phyloP scores from a whole-genome alignment of 75 land plant species.

The Pseudotsuga menziesii region DNA sequence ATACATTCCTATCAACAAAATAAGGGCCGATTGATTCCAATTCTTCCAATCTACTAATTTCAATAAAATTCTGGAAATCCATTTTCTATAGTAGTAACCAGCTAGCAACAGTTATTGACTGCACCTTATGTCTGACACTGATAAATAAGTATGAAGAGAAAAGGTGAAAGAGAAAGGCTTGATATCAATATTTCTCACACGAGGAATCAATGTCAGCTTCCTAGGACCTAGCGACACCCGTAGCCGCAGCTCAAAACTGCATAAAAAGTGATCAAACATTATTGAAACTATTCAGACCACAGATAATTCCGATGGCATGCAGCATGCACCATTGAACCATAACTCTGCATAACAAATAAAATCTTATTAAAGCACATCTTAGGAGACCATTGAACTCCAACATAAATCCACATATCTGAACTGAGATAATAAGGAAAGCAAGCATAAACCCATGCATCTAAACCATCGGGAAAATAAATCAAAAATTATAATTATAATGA shows the following conservation, averaged over 20 bases:
- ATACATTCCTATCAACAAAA: not conserved
- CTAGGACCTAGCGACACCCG: conserved; percentile 28
- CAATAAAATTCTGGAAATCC: not conserved
- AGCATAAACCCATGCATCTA: not conserved
- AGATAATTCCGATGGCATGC: not conserved
- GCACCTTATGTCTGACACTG: conserved; percentile 43
- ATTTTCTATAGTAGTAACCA: not conserved
- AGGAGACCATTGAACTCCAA: not conserved
- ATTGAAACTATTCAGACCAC: not conserved
- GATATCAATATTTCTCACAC: conserved; percentile 31
- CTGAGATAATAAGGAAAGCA: not conserved
- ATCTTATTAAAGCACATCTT: not conserved
- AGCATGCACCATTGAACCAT: not conserved
- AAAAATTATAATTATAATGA: conserved; percentile 1
- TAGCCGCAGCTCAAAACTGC: conserved; percentile 42
- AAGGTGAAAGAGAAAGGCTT: conserved; percentile 37
- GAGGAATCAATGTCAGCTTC: conserved; percentile 25
- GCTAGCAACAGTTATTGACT: not conserved
- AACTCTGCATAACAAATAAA: conserved; percentile 4
- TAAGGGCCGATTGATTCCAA: not conserved
- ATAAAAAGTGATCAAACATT: not conserved
- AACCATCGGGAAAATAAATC: not conserved
- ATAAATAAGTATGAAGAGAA: conserved; percentile 33
- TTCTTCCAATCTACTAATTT: not conserved
- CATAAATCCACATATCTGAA: not conserved